Conservation (phyloP, 352 stramenopile species). For the Globisporangium acanthophoron region DNA sequence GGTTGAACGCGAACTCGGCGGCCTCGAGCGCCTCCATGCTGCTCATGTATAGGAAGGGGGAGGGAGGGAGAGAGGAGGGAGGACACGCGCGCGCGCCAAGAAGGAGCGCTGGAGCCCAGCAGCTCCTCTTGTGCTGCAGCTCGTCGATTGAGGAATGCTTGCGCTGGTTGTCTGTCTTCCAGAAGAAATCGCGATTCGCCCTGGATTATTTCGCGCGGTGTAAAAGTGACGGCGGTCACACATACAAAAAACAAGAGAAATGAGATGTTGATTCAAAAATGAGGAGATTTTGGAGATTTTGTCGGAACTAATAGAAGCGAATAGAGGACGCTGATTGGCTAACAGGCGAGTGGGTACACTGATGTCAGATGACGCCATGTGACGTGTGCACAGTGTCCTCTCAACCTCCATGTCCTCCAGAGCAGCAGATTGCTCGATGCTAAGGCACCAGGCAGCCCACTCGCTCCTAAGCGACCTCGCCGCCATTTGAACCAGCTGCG, state of each 20-base stretch:
- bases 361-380: neutral
- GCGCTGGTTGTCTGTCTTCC: neutral
- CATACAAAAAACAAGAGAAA: neutral
- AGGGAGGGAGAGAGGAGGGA: neutral
- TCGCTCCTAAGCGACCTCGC: neutral
- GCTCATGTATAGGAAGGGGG: neutral
- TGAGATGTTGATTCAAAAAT: neutral
- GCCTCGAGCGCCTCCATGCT: conserved; percentile 43
- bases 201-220: neutral
- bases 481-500: no score
- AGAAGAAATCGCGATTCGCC: neutral
- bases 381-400: neutral
- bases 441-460: neutral
- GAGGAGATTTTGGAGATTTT: neutral
- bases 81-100: no score
- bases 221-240: neutral
- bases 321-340: neutral
- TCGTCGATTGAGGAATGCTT: no score
- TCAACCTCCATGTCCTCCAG: no score
- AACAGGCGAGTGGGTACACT: neutral
- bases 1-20: conserved; percentile 70
- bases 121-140: no score
- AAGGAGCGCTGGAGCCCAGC: no score
- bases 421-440: no score
- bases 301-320: neutral